These are phyloP conservation scores for Guyanaporus albipodus DNA, from an alignment of 768 basidiomycete genomes.

Conservation along the genomic window DNA sequence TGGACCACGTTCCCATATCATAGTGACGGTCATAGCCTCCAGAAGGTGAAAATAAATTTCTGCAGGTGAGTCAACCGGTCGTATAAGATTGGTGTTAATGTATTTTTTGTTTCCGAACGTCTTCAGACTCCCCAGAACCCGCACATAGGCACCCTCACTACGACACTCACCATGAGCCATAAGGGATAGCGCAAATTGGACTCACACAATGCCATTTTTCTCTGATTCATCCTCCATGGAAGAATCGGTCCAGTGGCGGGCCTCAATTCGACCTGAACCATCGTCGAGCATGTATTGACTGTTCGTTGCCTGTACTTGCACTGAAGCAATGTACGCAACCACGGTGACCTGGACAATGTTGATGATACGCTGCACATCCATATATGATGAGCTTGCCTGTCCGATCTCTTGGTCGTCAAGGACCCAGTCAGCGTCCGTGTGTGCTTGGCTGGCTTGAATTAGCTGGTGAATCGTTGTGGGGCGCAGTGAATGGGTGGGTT, in stretches of 20 bases:
- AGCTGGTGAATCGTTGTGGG: constrained; percentile 81
- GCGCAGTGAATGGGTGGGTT: constrained; percentile 48
- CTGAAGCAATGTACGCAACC: constrained; percentile 67
- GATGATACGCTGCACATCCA: constrained; percentile 1
- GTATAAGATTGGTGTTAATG: constrained; percentile 74
- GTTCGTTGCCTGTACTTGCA: constrained; percentile 74
- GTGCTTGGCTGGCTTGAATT: constrained; percentile 69
- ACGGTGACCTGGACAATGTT: constrained; percentile 52
- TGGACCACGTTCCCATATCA: constrained; percentile 63
- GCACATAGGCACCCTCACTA: constrained; percentile 76
- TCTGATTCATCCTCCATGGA: constrained; percentile 51
- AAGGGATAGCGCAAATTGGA: constrained; percentile 6
- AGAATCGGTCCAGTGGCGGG: constrained; percentile 79
- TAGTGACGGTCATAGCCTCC: constrained; percentile 66
- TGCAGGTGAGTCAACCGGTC: constrained; percentile 61
- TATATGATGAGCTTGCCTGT: constrained; percentile 45
- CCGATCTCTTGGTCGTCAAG: constrained; percentile 79
- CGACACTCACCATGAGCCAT: background rate
- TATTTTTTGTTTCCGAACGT: constrained; percentile 77
- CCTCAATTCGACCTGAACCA: constrained; percentile 76
- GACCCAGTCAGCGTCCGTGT: constrained; percentile 85
- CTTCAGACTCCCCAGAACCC: constrained; percentile 79
- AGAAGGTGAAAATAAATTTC: constrained; percentile 82
- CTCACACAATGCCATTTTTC: constrained; percentile 46
- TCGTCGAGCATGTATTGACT: constrained; percentile 79